phyloP scores from a whole-genome alignment of 306 rosid species.

The Gleditsia sinensis region DNA sequence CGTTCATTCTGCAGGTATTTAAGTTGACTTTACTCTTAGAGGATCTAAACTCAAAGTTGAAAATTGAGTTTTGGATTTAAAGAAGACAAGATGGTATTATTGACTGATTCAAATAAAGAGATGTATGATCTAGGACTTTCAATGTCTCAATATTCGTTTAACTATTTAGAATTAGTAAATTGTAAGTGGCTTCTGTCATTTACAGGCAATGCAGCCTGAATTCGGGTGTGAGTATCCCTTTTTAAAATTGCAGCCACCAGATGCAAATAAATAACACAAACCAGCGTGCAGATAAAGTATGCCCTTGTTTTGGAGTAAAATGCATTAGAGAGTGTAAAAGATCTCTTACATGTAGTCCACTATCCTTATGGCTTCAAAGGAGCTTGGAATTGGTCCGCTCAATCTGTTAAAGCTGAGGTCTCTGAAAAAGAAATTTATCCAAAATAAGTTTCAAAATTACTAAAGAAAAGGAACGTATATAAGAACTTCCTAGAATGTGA shows the following conservation, averaged over 20 bases:
- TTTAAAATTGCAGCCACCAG: neutral
- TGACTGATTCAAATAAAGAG: neutral
- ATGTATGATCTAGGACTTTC: neutral
- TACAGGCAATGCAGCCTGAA: neutral
- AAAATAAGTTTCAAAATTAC: neutral
- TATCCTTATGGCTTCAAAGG: neutral
- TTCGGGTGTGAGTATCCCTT: neutral
- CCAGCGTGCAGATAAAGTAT: neutral
- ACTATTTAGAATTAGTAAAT: neutral
- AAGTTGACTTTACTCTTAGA: neutral
- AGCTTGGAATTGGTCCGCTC: constrained; percentile 43
- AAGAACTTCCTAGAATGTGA: too few relatives aligned
- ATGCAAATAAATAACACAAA: neutral
- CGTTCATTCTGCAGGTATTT: neutral
- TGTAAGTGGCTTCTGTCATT: neutral
- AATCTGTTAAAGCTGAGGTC: constrained; percentile 62
- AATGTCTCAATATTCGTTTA: neutral
- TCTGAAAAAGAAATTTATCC: constrained; percentile 33
- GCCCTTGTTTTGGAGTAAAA: neutral
- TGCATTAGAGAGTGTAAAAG: neutral
- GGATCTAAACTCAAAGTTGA: neutral
- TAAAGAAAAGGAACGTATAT: neutral
- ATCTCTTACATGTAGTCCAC: constrained; percentile 41
- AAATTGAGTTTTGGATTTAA: neutral
- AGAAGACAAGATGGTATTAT: neutral